A percentile compares a stretch with the other conserved stretches of the same genome.
Conservation (phyloP, 2,329 filamentous ascomycete species). For the Fusarium torreyae region DNA sequence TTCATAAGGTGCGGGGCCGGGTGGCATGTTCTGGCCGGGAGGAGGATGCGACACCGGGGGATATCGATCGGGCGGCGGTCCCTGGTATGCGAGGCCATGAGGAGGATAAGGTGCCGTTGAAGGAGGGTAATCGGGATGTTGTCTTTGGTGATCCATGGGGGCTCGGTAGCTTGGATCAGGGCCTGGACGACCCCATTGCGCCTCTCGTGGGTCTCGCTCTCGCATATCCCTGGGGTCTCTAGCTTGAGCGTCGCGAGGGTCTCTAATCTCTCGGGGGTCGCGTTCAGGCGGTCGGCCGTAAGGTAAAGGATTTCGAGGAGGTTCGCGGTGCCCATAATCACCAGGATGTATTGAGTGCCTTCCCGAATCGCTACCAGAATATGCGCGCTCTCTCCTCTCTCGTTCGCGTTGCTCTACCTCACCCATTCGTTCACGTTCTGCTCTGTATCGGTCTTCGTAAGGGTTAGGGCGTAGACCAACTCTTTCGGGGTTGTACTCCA, state of each 20-base stretch:
- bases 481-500: conserved; percentile 70
- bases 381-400: conserved; percentile 63
- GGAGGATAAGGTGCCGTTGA: conserved; percentile 57
- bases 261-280: conserved; percentile 56
- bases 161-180: conserved; percentile 55
- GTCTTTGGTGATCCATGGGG: conserved; percentile 60
- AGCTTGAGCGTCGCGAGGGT: conserved; percentile 57
- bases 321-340: conserved; percentile 60
- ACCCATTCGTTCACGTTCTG: conserved; percentile 63
- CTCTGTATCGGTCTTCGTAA: conserved; percentile 69
- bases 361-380: conserved; percentile 64
- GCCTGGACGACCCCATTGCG: conserved; percentile 54
- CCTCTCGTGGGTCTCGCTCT: conserved; percentile 55
- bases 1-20: conserved; percentile 59
- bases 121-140: conserved; percentile 65
- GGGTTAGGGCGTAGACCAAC: conserved; percentile 59
- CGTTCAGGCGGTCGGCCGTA: conserved; percentile 63
- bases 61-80: conserved; percentile 54
- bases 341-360: conserved; percentile 58
- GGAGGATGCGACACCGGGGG: conserved; percentile 56
- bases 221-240: conserved; percentile 57
- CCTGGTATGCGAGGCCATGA: conserved; percentile 52
- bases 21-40: conserved; percentile 47
- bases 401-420: conserved; percentile 62
- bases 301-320: conserved; percentile 62